Conservation (phyloP, 1,284 basidiomycete species). For the Flammula alnicola region DNA sequence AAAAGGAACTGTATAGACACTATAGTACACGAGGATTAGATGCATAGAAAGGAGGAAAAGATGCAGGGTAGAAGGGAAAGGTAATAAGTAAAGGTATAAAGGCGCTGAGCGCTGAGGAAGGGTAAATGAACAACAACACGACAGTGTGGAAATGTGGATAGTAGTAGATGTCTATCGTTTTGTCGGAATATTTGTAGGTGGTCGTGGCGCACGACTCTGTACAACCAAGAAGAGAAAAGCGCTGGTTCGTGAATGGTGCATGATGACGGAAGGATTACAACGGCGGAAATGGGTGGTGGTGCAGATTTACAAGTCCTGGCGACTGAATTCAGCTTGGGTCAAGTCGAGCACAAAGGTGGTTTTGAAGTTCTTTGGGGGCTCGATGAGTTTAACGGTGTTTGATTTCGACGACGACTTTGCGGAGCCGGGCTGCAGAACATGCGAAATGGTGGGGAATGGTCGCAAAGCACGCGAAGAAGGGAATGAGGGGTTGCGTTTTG, state of each 20-base stretch:
- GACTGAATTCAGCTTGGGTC: constrained; percentile 78
- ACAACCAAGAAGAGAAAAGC: too few species aligned
- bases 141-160: too few species aligned
- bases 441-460: constrained; percentile 70
- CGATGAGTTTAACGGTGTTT: constrained; percentile 67
- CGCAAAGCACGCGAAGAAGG: constrained; percentile 72
- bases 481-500: constrained; percentile 56
- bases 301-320: constrained; percentile 65
- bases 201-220: too few species aligned
- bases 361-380: constrained; percentile 73
- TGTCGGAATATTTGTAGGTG: too few species aligned
- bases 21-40: constrained; percentile 18
- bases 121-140: constrained; percentile 8
- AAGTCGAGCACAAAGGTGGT: constrained; percentile 74
- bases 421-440: constrained; percentile 37
- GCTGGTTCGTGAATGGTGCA: too few species aligned
- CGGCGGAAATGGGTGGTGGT: not conserved
- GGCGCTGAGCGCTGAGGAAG: not conserved
- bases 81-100: constrained; percentile 23
- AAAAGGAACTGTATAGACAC: constrained; percentile 13
- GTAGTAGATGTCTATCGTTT: too few species aligned
- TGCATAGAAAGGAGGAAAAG: constrained; percentile 7
- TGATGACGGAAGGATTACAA: not conserved
- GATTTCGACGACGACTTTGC: constrained; percentile 22
- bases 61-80: constrained; percentile 12